phyloP scores from a whole-genome alignment of 164 flowering plant species.

The Euptelea pleiosperma region DNA sequence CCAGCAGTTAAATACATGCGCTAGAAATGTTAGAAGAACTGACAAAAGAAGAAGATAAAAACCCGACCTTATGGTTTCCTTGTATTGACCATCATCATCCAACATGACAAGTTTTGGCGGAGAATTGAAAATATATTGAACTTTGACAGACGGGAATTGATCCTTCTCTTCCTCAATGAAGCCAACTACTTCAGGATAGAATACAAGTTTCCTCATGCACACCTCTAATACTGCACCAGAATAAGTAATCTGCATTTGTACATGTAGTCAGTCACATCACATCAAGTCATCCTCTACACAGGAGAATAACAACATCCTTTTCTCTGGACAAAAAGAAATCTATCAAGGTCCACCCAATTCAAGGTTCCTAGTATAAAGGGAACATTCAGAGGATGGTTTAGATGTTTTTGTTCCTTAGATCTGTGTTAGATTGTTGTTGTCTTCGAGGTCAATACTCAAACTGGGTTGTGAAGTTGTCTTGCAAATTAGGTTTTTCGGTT shows the following conservation, averaged over 20 bases:
- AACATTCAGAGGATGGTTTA: too few relatives aligned
- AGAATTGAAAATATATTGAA: constrained; percentile 71
- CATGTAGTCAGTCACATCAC: not conserved
- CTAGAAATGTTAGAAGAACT: too few relatives aligned
- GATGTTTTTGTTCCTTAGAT: too few relatives aligned
- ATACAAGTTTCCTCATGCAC: constrained; percentile 91
- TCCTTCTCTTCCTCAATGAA: constrained; percentile 91
- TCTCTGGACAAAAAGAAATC: not conserved
- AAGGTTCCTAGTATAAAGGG: too few relatives aligned
- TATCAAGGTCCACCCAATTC: too few relatives aligned
- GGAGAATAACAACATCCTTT: not conserved
- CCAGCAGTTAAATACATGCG: too few relatives aligned
- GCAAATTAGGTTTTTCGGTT: too few relatives aligned
- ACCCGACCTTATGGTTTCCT: constrained; percentile 77
- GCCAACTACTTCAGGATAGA: constrained; percentile 86
- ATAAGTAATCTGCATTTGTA: constrained; percentile 55
- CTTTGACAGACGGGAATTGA: constrained; percentile 60
- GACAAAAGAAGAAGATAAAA: not conserved
- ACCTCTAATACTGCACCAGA: constrained; percentile 80
- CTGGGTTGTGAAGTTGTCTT: too few relatives aligned
- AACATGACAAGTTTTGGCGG: constrained; percentile 88
- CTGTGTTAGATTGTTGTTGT: too few relatives aligned
- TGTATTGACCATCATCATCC: constrained; percentile 63
- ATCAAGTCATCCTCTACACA: not conserved
- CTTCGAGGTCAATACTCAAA: too few relatives aligned